Base-by-base conservation (phyloP, 2,329 filamentous ascomycete species). In the Fusarium paranaense region DNA sequence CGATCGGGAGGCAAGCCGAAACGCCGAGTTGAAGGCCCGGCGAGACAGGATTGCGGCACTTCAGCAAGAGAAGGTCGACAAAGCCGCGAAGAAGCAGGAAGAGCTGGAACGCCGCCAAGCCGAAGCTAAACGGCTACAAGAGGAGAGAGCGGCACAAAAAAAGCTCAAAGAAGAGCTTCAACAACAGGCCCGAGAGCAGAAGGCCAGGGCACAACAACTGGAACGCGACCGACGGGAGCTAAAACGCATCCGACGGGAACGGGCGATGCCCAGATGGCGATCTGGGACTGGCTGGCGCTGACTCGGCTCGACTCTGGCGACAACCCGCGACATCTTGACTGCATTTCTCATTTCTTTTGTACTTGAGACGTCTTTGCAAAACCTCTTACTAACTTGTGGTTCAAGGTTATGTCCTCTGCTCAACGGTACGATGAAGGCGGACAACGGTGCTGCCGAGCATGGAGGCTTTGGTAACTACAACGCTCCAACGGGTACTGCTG, bases 361-460 rank as follows among this genome's bases (percentile, higher is more conserved):
- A 59, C 42, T 58, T 61, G 38, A 66, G 37, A 38, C 50, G 40
- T 45, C 33, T 58, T 64, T 68, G 56, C 16, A 32, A 67, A 71
- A 40, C 52, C 25, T 4, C 47, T 71, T 71, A 67, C 77, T 79
- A 76, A 79, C 76, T 64, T 69, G 22, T 72, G 64, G 16, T 50
- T 64, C 62, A 88, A 95, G 92, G 82, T 89, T 95, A 78, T 97
- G 94, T 82, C 94, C 94, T 57, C 87, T 97, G 82, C 91, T 97
- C 71, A 97, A 97, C 81, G 94, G 95, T 62, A 94, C 93, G 35
- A 93, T 93, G 86, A 92, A 93, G 74, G 84, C 86, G 42, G 88
- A 89, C 75, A 88, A 88, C 71, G 85, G 85, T 66, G 83, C 85
- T n/a, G 84, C 85, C 40, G 89, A 90, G 71, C 86, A 90, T 70